Conservation (phyloP, 306 rosid genomes). For the Casuarina glauca region DNA sequence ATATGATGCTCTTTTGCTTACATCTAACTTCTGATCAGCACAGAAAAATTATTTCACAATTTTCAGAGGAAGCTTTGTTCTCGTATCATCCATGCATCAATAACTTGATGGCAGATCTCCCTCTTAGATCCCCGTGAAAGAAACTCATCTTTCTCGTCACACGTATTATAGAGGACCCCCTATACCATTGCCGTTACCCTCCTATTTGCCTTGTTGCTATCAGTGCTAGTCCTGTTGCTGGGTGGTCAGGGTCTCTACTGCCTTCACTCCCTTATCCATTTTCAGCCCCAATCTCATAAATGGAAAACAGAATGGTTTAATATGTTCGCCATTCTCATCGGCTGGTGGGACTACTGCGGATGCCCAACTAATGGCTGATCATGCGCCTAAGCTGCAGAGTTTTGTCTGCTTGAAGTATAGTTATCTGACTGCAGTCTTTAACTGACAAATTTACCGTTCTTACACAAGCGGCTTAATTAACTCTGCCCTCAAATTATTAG, state of each 20-base stretch:
- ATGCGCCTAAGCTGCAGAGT: not conserved
- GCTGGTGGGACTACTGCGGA: not conserved
- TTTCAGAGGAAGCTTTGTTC: not conserved
- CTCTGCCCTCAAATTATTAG: not conserved
- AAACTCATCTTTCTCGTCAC: not conserved
- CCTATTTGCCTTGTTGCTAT: not conserved
- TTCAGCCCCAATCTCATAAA: not conserved
- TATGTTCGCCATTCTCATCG: not conserved
- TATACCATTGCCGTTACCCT: not conserved
- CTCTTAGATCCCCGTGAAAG: too few relatives aligned
- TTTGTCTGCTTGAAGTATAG: not conserved
- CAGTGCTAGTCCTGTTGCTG: not conserved
- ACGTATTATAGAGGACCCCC: not conserved
- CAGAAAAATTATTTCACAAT: not conserved
- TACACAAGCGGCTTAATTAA: not conserved
- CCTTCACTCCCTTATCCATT: not conserved
- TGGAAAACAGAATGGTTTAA: not conserved
- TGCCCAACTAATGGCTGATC: not conserved
- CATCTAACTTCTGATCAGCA: not conserved
- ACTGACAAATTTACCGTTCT: not conserved
- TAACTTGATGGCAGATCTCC: conserved; percentile 1
- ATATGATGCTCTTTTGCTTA: not conserved
- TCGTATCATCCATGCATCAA: not conserved
- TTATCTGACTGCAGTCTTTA: not conserved
- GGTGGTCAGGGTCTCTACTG: not conserved